These are phyloP conservation scores for Coniophora puteana DNA, from an alignment of 1,284 basidiomycete genomes.

Conservation along the genomic window DNA sequence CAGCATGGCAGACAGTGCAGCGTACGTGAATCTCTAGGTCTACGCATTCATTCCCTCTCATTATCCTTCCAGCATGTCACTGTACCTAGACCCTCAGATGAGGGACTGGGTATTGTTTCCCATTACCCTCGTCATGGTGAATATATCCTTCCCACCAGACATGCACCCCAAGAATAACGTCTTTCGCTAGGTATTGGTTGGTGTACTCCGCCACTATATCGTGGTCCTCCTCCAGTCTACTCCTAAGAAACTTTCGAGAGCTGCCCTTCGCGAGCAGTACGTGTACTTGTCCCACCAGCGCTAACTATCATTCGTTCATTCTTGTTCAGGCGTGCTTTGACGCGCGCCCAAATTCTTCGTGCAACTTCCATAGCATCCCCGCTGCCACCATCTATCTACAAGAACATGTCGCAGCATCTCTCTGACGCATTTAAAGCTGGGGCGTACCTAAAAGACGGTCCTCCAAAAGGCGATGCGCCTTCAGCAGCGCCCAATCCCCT, in stretches of 20 bases:
- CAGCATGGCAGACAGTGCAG: slow-evolving; percentile 38
- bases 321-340: slow-evolving; percentile 71
- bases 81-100: slow-evolving; percentile 92
- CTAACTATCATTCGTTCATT: not conserved
- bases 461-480: slow-evolving; percentile 60
- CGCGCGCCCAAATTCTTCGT: slow-evolving; percentile 81
- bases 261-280: slow-evolving; percentile 90
- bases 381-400: slow-evolving; percentile 72
- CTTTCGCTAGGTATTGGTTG: slow-evolving; percentile 80
- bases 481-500: slow-evolving; percentile 68
- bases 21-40: slow-evolving; percentile 29
- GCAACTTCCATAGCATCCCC: slow-evolving; percentile 78
- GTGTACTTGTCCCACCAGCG: slow-evolving; percentile 30
- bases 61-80: slow-evolving; percentile 69
- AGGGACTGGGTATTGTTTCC: slow-evolving; percentile 95
- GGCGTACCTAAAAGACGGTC: slow-evolving; percentile 82
- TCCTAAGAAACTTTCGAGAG: slow-evolving; percentile 78
- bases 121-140: slow-evolving; percentile 95
- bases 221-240: slow-evolving; percentile 81
- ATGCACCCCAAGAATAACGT: slow-evolving; percentile 4
- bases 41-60: too few relatives aligned
- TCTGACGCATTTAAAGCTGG: slow-evolving; percentile 71
- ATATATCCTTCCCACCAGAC: slow-evolving; percentile 18
- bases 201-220: slow-evolving; percentile 92
- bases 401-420: slow-evolving; percentile 70